These are phyloP conservation scores for Leavenworthia alabamica DNA, from an alignment of 345 rosid species.

Conservation along the genomic window DNA sequence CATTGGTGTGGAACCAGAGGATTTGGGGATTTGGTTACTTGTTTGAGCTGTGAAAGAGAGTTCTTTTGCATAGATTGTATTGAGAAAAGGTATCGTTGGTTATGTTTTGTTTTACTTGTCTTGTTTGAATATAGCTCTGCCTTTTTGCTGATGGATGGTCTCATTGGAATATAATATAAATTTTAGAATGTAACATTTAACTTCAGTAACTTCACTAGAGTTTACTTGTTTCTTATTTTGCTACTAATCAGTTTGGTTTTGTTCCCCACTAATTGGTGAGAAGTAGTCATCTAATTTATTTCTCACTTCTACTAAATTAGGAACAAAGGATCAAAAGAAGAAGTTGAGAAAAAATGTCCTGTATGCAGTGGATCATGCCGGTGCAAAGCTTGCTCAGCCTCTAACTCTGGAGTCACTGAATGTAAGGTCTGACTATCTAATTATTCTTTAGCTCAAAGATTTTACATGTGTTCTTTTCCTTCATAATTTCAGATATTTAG, in stretches of 20 bases:
- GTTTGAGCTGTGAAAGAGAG: slow-evolving; percentile 61
- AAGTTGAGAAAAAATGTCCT: slow-evolving; percentile 74
- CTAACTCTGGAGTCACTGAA: slow-evolving; percentile 48
- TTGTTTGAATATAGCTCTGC: not conserved
- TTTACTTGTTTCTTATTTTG: slow-evolving; percentile 6
- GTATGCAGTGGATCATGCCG: slow-evolving; percentile 76
- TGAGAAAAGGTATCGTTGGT: slow-evolving; percentile 41
- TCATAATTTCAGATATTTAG: not conserved
- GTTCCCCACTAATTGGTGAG: not conserved
- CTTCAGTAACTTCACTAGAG: not conserved
- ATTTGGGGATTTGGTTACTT: slow-evolving; percentile 46
- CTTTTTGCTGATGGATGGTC: slow-evolving; percentile 4
- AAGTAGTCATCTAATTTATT: not conserved
- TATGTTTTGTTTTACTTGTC: not conserved
- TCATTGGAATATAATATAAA: too few species aligned
- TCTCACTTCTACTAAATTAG: slow-evolving; percentile 13
- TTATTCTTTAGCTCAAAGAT: not conserved
- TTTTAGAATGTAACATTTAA: too few species aligned
- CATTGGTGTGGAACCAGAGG: slow-evolving; percentile 78
- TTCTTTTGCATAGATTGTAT: slow-evolving; percentile 73
- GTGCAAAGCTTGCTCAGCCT: slow-evolving; percentile 65
- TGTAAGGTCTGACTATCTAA: slow-evolving; percentile 65
- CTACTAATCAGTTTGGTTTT: not conserved
- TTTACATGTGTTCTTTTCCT: slow-evolving; percentile 12
- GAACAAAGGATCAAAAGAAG: slow-evolving; percentile 44